Evolutionary conservation across 2,329 filamentous ascomycete species (phyloP).

Genomic region (Fusarium sp.): DNA sequence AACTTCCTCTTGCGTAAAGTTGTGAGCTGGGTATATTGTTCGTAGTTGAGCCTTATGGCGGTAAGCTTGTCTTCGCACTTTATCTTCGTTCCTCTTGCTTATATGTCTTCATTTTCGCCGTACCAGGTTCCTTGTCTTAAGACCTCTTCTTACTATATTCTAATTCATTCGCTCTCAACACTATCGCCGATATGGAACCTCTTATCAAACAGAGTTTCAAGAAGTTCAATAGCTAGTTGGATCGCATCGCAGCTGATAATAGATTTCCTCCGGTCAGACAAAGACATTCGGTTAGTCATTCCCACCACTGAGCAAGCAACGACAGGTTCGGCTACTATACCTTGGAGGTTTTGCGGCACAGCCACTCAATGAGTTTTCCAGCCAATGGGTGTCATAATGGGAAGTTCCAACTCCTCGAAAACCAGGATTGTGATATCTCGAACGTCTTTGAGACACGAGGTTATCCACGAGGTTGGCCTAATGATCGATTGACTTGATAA

Average conservation of each 20-base stretch:
- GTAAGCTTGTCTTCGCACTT: too few relatives aligned
- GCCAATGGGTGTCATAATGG: background rate
- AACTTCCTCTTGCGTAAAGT: too few relatives aligned
- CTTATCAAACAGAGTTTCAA: background rate
- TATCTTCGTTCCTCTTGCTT: too few relatives aligned
- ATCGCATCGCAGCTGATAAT: background rate
- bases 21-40: too few relatives aligned
- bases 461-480: background rate
- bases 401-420: background rate
- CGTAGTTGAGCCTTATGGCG: too few relatives aligned
- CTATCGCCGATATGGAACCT: background rate
- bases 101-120: too few relatives aligned
- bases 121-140: too few relatives aligned
- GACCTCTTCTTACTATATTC: too few relatives aligned
- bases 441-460: background rate
- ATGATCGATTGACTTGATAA: background rate
- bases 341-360: background rate
- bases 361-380: background rate
- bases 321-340: background rate
- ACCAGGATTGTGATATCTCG: background rate
- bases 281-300: background rate
- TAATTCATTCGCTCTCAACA: background rate
- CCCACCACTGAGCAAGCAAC: background rate
- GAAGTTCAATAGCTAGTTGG: background rate
- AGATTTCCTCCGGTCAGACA: too few relatives aligned